Conservation (phyloP, 1,139 yeast species). For the Yamadazyma siamensis region DNA sequence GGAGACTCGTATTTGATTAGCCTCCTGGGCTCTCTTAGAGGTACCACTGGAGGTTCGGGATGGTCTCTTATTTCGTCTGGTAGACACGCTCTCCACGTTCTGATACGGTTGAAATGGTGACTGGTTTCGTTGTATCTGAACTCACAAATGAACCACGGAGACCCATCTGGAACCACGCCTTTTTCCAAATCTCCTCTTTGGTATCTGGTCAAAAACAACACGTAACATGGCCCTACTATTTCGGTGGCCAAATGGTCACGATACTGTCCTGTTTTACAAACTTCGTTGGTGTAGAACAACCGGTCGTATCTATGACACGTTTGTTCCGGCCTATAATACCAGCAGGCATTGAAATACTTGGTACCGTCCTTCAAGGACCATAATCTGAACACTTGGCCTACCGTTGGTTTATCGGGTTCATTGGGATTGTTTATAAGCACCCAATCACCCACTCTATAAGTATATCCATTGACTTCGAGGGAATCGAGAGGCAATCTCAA, state of each 20-base stretch:
- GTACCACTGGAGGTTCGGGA: conserved; percentile 74
- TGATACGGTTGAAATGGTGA: conserved; percentile 85
- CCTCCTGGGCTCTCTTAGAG: conserved; percentile 54
- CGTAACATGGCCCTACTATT: conserved; percentile 90
- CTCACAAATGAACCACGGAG: conserved; percentile 92
- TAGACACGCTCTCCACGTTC: conserved; percentile 98
- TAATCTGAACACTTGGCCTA: conserved; percentile 88
- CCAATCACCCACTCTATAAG: conserved; percentile 93
- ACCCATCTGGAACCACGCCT: conserved; percentile 57
- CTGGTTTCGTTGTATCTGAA: conserved; percentile 89
- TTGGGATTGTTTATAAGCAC: conserved; percentile 81
- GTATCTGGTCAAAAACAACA: conserved; percentile 88
- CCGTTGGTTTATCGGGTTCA: conserved; percentile 84
- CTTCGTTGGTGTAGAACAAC: conserved; percentile 88
- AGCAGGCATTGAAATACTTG: conserved; percentile 88
- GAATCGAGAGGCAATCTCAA: conserved; percentile 76
- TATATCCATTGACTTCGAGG: conserved; percentile 66
- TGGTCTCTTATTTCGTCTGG: conserved; percentile 93
- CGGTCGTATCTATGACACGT: conserved; percentile 92
- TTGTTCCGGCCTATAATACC: conserved; percentile 98
- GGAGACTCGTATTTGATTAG: conserved; percentile 81
- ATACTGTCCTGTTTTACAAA: conserved; percentile 94
- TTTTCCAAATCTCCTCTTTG: conserved; percentile 92
- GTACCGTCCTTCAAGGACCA: conserved; percentile 88
- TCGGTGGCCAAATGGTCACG: conserved; percentile 90